These are phyloP conservation scores for Aureobasidium sp. DNA, from an alignment of 2,329 filamentous ascomycete genomes.

Conservation along the genomic window DNA sequence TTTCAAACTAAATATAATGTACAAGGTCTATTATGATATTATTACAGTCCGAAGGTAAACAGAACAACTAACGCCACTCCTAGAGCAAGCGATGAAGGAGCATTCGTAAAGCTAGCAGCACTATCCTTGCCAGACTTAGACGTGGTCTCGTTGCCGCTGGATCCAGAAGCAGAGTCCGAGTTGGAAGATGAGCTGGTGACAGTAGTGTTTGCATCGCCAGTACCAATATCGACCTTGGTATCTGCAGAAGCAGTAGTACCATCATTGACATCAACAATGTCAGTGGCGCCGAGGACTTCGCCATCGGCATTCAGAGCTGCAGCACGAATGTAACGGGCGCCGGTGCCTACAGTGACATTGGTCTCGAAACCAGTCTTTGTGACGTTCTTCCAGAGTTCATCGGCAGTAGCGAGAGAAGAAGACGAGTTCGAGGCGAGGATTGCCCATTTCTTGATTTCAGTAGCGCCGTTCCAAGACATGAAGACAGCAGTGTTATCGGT, in stretches of 20 bases:
- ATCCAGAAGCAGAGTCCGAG: background rate
- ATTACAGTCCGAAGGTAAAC: background rate
- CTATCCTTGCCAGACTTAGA: background rate
- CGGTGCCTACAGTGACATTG: conserved; percentile 11
- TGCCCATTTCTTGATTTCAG: conserved; percentile 18
- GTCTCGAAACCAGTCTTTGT: conserved; percentile 19
- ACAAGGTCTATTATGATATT: background rate
- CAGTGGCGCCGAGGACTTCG: conserved; percentile 17
- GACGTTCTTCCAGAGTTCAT: conserved; percentile 16
- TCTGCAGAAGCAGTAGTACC: background rate
- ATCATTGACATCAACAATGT: conserved; percentile 17
- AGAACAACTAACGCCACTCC: conserved; percentile 1
- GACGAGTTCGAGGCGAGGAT: conserved; percentile 16
- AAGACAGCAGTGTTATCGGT: conserved; percentile 14
- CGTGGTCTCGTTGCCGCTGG: background rate
- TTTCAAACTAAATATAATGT: no score
- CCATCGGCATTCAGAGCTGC: conserved; percentile 20
- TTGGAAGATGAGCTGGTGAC: conserved; percentile 3
- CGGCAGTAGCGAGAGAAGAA: background rate
- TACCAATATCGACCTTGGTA: conserved; percentile 5
- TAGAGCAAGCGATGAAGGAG: conserved; percentile 6
- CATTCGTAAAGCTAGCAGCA: background rate
- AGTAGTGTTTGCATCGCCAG: conserved; percentile 2
- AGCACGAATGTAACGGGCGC: conserved; percentile 18
- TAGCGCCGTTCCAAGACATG: conserved; percentile 20